Evolutionary conservation across 2,329 filamentous ascomycete species (phyloP).

Genomic region (Botrytis medusae): DNA sequence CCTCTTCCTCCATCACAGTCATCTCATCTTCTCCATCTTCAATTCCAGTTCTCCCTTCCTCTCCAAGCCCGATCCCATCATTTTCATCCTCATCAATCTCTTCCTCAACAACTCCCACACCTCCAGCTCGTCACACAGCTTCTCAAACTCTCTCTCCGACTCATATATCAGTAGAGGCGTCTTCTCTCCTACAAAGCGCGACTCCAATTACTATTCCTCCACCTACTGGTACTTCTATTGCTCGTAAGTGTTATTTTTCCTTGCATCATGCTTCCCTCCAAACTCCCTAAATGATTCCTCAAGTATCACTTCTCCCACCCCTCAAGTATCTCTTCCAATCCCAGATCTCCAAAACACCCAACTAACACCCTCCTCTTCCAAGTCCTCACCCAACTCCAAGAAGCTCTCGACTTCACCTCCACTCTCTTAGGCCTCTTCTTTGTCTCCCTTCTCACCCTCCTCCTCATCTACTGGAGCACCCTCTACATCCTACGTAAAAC

Average conservation of each 20-base stretch:
- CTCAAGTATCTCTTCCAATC: neutral
- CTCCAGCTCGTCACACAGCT: neutral
- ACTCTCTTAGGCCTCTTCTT: constrained; percentile 10
- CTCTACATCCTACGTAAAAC: neutral
- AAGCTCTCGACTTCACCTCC: constrained; percentile 18
- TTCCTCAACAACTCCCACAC: neutral
- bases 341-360: neutral
- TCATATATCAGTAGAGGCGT: neutral
- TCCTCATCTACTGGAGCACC: constrained; percentile 12
- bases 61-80: neutral
- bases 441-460: neutral
- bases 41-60: neutral
- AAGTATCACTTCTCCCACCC: neutral
- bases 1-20: neutral
- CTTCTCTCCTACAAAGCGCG: neutral
- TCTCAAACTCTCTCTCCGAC: neutral
- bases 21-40: neutral
- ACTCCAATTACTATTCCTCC: neutral
- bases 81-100: neutral
- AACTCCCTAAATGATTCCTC: no score
- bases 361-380: no score
- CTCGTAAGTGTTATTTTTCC: neutral
- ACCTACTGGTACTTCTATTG: neutral
- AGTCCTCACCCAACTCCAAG: constrained; percentile 14
- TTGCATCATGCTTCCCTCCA: no score